phyloP scores from a whole-genome alignment of 257 asterid species.

The Gardenia jasminoides region DNA sequence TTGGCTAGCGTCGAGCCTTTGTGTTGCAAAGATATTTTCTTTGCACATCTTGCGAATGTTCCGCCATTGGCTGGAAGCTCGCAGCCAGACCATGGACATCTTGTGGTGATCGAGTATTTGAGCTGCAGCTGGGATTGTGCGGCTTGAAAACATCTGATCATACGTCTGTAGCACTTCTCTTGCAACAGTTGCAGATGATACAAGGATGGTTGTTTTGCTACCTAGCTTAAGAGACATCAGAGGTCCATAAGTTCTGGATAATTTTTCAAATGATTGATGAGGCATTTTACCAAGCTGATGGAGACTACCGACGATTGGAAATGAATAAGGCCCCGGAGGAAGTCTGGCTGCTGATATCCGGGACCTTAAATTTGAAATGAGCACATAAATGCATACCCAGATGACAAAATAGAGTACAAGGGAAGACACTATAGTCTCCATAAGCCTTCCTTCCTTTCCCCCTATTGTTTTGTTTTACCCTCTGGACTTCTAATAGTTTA shows the following conservation, averaged over 20 bases:
- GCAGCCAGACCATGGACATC: constrained; percentile 10
- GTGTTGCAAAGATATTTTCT: constrained; percentile 14
- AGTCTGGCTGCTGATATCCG: no score
- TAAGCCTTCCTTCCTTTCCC: not conserved
- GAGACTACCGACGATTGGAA: constrained; percentile 31
- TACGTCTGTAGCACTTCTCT: constrained; percentile 3
- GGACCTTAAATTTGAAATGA: no score
- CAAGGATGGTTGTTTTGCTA: constrained; percentile 10
- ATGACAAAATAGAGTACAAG: not conserved
- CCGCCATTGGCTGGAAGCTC: constrained; percentile 20
- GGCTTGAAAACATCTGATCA: constrained; percentile 10
- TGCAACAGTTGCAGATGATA: constrained; percentile 24
- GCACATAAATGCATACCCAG: no score
- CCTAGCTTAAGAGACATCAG: constrained; percentile 34
- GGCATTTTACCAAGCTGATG: constrained; percentile 24
- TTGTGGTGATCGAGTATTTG: constrained; percentile 2
- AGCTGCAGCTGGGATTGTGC: not conserved
- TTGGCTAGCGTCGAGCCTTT: constrained; percentile 1
- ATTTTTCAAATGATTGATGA: constrained; percentile 28
- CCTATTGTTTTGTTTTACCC: not conserved
- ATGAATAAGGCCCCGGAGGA: not conserved
- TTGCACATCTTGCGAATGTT: constrained; percentile 8
- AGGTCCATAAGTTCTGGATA: constrained; percentile 35
- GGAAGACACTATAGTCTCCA: not conserved
- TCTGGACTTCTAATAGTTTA: no score